phyloP scores from a whole-genome alignment of 176 grass and related monocot genomes.

The Cenchrus fungigraminus region DNA sequence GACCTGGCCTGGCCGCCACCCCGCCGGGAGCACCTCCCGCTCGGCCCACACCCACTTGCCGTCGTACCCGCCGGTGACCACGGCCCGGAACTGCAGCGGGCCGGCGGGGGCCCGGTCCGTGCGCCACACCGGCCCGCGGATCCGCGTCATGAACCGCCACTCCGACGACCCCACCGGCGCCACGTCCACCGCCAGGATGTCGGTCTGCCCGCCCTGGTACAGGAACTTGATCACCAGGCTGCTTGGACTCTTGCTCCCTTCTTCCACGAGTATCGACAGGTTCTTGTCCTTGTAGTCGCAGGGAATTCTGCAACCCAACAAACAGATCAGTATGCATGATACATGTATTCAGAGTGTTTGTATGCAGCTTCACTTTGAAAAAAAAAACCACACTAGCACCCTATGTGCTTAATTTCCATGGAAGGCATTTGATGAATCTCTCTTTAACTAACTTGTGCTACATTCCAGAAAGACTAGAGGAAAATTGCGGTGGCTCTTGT shows the following conservation, averaged over 20 bases:
- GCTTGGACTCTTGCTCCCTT: conserved; percentile 51
- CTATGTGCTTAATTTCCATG: background rate
- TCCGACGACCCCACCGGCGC: conserved; percentile 63
- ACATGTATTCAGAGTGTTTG: conserved; percentile 9
- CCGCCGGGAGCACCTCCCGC: conserved; percentile 63
- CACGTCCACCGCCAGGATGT: conserved; percentile 68
- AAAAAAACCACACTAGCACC: background rate
- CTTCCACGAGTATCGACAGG: conserved; percentile 70
- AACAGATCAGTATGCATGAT: background rate
- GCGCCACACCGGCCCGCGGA: conserved; percentile 62
- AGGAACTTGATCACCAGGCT: conserved; percentile 67
- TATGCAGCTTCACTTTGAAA: conserved; percentile 5
- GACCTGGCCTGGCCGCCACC: conserved; percentile 56
- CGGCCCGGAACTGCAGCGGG: conserved; percentile 62
- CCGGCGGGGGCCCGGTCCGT: conserved; percentile 50
- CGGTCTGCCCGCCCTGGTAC: conserved; percentile 81
- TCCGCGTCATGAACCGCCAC: conserved; percentile 65
- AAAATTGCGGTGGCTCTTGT: no score
- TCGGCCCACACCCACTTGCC: conserved; percentile 82
- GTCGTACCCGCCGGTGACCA: conserved; percentile 67
- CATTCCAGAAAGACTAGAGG: no score
- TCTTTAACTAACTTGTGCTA: background rate
- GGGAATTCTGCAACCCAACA: conserved; percentile 54
- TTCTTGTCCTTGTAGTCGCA: conserved; percentile 71
- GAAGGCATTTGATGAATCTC: conserved; percentile 9